Evolutionary conservation across 2,329 filamentous ascomycete species (phyloP).

Genomic region (Trematosphaeria pertusa): DNA sequence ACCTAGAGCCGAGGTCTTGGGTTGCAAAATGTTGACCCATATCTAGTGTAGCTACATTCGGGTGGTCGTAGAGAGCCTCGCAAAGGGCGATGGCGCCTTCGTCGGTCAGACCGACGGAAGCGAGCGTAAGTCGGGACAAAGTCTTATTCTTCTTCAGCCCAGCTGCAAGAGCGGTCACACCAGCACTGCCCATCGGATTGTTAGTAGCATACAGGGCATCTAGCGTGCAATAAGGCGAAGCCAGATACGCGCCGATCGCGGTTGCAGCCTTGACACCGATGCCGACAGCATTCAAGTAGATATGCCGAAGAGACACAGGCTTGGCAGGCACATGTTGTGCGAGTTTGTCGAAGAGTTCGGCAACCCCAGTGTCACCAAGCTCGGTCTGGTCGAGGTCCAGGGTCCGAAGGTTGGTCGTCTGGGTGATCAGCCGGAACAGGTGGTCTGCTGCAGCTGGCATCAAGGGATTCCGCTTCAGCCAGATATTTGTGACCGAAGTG

Average conservation of each 20-base stretch:
- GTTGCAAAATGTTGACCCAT: slow-evolving; percentile 58
- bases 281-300: slow-evolving; percentile 45
- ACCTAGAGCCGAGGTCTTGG: slow-evolving; percentile 43
- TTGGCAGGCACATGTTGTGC: slow-evolving; percentile 36
- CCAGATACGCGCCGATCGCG: slow-evolving; percentile 36
- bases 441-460: slow-evolving; percentile 48
- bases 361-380: slow-evolving; percentile 57
- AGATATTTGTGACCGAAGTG: slow-evolving; percentile 57
- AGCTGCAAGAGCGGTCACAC: slow-evolving; percentile 26
- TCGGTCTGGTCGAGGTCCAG: slow-evolving; percentile 63
- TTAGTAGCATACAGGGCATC: slow-evolving; percentile 40
- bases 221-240: slow-evolving; percentile 31
- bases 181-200: slow-evolving; percentile 41
- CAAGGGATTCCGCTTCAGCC: slow-evolving; percentile 64
- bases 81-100: slow-evolving; percentile 50
- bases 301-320: slow-evolving; percentile 30
- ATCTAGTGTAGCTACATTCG: slow-evolving; percentile 50
- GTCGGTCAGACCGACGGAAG: slow-evolving; percentile 55
- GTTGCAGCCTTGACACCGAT: slow-evolving; percentile 29
- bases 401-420: slow-evolving; percentile 54
- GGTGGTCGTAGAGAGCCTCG: slow-evolving; percentile 45
- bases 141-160: slow-evolving; percentile 29
- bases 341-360: slow-evolving; percentile 52
- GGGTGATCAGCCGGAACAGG: slow-evolving; percentile 55
- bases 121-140: slow-evolving; percentile 44